Percentiles rank a stretch among this genome's conserved stretches.
Conservation (phyloP, 176 grass and related monocot species). For the Bromus sterilis region DNA sequence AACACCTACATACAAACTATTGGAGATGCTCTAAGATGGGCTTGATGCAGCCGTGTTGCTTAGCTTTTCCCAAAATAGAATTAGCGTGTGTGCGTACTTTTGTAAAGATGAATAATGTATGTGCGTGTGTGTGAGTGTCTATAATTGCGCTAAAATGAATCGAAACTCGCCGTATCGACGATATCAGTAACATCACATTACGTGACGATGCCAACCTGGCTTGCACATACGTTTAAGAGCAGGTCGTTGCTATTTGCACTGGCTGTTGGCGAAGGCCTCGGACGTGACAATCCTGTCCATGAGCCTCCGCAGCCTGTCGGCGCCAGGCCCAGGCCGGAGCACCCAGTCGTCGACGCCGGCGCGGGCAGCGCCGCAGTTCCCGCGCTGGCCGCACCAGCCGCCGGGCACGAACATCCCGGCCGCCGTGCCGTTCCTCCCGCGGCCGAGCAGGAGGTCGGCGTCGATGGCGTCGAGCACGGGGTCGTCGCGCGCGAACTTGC, state of each 20-base stretch:
- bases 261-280: constrained; percentile 18
- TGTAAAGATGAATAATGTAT: too few relatives aligned
- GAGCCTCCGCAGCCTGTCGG: constrained; percentile 12
- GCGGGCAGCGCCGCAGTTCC: background rate
- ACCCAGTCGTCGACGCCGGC: constrained; percentile 6
- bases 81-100: too few relatives aligned
- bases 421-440: background rate
- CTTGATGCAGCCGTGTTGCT: too few relatives aligned
- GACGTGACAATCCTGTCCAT: constrained; percentile 41
- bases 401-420: constrained; percentile 3
- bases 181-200: too few relatives aligned
- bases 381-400: constrained; percentile 17
- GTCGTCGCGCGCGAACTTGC: constrained; percentile 43
- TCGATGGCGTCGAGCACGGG: constrained; percentile 49
- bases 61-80: too few relatives aligned
- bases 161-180: too few relatives aligned
- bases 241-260: constrained; percentile 35
- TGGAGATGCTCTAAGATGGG: too few relatives aligned
- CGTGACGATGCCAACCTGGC: too few relatives aligned
- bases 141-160: too few relatives aligned
- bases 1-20: too few relatives aligned
- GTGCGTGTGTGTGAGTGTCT: too few relatives aligned
- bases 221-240: too few relatives aligned
- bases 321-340: constrained; percentile 29
- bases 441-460: constrained; percentile 20